Percentiles rank a stretch among this genome's conserved stretches.
Evolutionary conservation across 1,284 basidiomycete species (phyloP).

Genomic region (Trichosporon sp.): DNA sequence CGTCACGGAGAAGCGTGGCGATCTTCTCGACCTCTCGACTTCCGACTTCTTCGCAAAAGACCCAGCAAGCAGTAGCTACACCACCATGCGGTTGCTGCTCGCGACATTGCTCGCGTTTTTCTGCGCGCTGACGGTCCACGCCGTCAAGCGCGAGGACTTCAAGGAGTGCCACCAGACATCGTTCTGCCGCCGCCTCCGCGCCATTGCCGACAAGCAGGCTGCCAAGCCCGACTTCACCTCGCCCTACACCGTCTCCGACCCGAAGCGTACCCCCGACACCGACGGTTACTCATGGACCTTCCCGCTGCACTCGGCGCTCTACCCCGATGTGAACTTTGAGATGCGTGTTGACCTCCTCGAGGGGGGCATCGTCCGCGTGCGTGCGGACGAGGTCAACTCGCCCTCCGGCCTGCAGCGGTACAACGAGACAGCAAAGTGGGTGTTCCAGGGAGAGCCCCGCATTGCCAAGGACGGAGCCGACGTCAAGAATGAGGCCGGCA

Average conservation of each 20-base stretch:
- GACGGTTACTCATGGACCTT: constrained; percentile 60
- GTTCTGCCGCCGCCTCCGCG: constrained; percentile 85
- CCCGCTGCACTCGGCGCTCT: constrained; percentile 72
- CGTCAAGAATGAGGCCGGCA: constrained; percentile 51
- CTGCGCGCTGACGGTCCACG: constrained; percentile 32
- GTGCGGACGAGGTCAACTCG: constrained; percentile 80
- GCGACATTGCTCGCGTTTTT: constrained; percentile 22
- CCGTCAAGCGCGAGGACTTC: constrained; percentile 71
- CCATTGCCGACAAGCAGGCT: constrained; percentile 70
- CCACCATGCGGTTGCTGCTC: constrained; percentile 28
- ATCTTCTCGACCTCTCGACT: not conserved
- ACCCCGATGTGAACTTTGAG: constrained; percentile 77
- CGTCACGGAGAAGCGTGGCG: constrained; percentile 16
- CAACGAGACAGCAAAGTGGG: constrained; percentile 86
- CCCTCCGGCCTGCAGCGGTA: constrained; percentile 70
- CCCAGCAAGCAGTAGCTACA: not conserved
- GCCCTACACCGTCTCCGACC: constrained; percentile 74
- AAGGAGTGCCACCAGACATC: constrained; percentile 87
- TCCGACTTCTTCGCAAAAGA: not conserved
- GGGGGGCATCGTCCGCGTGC: constrained; percentile 79
- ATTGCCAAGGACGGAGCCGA: constrained; percentile 62
- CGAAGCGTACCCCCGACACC: constrained; percentile 60
- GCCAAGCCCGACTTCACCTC: constrained; percentile 68
- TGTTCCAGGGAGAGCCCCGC: constrained; percentile 66
- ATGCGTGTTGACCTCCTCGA: constrained; percentile 75